Evolutionary conservation across 2,329 filamentous ascomycete genomes (phyloP).

Genomic region (Colletotrichum brevisporum): DNA sequence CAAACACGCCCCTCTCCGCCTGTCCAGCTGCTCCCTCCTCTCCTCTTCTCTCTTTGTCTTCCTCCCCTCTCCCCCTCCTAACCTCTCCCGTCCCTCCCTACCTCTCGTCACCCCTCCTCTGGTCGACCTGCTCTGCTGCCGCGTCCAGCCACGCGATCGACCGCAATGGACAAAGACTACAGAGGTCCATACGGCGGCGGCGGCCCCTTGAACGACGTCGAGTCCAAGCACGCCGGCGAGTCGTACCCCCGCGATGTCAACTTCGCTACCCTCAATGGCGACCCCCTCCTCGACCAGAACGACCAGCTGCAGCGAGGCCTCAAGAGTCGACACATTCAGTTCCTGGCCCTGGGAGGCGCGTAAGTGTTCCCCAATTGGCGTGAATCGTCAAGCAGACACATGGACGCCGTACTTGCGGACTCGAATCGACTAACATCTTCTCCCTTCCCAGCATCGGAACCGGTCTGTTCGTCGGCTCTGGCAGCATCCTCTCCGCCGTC

Average conservation of each 20-base stretch:
- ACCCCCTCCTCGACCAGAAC: slow-evolving; percentile 52
- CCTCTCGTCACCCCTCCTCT: not conserved
- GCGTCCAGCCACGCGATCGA: slow-evolving; percentile 1
- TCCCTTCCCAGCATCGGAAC: slow-evolving; percentile 66
- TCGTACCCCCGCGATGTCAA: slow-evolving; percentile 41
- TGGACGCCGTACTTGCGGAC: not conserved
- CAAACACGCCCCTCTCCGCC: not conserved
- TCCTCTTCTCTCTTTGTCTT: not conserved
- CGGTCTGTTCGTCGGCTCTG: slow-evolving; percentile 74
- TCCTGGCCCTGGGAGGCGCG: slow-evolving; percentile 68
- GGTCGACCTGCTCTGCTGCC: not conserved
- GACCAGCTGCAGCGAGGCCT: slow-evolving; percentile 68
- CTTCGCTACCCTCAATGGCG: slow-evolving; percentile 43
- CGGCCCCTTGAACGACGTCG: slow-evolving; percentile 40
- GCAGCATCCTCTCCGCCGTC: slow-evolving; percentile 66
- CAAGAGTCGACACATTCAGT: slow-evolving; percentile 73
- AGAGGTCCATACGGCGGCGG: slow-evolving; percentile 31
- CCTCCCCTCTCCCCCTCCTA: not conserved
- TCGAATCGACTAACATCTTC: slow-evolving; percentile 7
- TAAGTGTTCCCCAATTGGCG: slow-evolving; percentile 43
- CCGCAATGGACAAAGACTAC: slow-evolving; percentile 36
- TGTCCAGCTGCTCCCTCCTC: not conserved
- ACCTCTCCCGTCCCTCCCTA: not conserved
- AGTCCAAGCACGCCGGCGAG: slow-evolving; percentile 44
- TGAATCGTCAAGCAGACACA: not conserved